Evolutionary conservation across 1,284 basidiomycete genomes (phyloP).

Genomic region (Pisolithus thermaeus): DNA sequence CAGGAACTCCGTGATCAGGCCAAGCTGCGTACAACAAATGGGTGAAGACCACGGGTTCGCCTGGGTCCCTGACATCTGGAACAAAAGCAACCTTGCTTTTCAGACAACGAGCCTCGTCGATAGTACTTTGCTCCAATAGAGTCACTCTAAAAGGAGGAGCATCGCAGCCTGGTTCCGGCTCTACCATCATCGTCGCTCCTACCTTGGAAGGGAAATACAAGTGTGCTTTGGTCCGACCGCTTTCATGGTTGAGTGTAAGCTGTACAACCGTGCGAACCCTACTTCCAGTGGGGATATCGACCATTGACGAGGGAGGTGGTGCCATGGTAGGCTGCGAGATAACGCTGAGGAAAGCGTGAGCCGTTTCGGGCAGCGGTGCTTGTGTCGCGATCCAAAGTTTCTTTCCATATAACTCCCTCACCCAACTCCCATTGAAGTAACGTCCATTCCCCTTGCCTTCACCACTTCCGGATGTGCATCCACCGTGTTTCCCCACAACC

Average conservation of each 20-base stretch:
- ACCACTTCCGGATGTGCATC: constrained; percentile 15
- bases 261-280: constrained; percentile 73
- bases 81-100: constrained; percentile 45
- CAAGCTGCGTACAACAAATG: constrained; percentile 73
- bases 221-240: constrained; percentile 64
- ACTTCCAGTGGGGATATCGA: constrained; percentile 22
- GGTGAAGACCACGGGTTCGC: constrained; percentile 46
- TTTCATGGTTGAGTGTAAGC: constrained; percentile 65
- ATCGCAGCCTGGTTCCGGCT: constrained; percentile 37
- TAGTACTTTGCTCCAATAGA: constrained; percentile 37
- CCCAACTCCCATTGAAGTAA: constrained; percentile 84
- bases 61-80: constrained; percentile 20
- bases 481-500: constrained; percentile 31
- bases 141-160: constrained; percentile 49
- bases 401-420: constrained; percentile 61
- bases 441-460: constrained; percentile 31
- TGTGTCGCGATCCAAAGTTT: constrained; percentile 83
- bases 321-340: constrained; percentile 45
- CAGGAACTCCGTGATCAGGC: constrained; percentile 80
- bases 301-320: constrained; percentile 24
- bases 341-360: constrained; percentile 69
- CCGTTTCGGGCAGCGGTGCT: constrained; percentile 65
- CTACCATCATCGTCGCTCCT: constrained; percentile 49
- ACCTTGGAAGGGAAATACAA: constrained; percentile 62
- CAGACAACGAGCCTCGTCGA: constrained; percentile 55